These are phyloP conservation scores for Penicillium crystallinum DNA, from an alignment of 495 filamentous ascomycete genomes.

Conservation along the genomic window DNA sequence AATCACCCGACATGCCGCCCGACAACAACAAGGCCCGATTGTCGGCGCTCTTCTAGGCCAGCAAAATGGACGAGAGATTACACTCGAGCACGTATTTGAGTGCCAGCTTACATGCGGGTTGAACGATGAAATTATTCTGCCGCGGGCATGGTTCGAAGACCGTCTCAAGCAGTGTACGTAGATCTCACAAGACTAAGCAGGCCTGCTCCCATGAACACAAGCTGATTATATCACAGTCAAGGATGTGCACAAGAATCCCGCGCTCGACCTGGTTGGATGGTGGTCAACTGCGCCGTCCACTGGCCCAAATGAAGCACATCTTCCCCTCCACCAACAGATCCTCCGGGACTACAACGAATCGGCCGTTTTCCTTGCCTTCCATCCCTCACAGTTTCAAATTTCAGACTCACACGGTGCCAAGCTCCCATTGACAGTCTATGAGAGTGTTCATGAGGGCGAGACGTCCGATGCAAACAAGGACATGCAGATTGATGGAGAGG, in stretches of 20 bases:
- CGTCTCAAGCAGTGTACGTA: constrained; percentile 78
- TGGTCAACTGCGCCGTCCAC: constrained; percentile 75
- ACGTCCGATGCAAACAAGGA: constrained; percentile 55
- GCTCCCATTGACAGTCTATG: constrained; percentile 85
- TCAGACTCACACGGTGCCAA: constrained; percentile 59
- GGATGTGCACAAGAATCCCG: constrained; percentile 77
- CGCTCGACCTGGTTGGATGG: constrained; percentile 90
- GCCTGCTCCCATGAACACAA: background rate
- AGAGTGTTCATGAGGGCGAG: constrained; percentile 71
- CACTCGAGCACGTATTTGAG: constrained; percentile 89
- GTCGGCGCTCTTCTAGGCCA: constrained; percentile 85
- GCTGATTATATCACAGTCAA: constrained; percentile 54
- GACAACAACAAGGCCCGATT: constrained; percentile 66
- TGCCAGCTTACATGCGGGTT: constrained; percentile 49
- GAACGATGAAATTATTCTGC: constrained; percentile 49
- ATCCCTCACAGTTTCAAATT: constrained; percentile 52
- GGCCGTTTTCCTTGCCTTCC: constrained; percentile 81
- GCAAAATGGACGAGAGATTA: constrained; percentile 84
- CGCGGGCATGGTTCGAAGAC: constrained; percentile 69
- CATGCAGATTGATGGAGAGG: constrained; percentile 71
- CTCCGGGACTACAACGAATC: constrained; percentile 75
- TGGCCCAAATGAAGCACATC: constrained; percentile 60
- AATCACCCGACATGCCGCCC: constrained; percentile 82
- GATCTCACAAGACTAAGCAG: background rate
- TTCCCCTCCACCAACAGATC: constrained; percentile 73